These are phyloP conservation scores for Tuber calosporum DNA, from an alignment of 495 filamentous ascomycete genomes.

Conservation along the genomic window DNA sequence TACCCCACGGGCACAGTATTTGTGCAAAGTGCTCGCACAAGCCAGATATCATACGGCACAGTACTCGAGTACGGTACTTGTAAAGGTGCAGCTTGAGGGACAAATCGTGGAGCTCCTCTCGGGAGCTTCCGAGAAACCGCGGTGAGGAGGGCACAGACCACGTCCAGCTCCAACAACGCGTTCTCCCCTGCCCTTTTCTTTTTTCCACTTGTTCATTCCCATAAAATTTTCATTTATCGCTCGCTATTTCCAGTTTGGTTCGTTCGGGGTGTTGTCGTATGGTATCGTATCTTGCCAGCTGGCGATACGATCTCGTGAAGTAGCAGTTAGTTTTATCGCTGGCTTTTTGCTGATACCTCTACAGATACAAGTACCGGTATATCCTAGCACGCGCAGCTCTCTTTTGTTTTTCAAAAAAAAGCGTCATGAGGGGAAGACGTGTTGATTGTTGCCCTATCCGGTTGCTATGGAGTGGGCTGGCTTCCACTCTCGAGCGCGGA, in stretches of 20 bases:
- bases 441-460: not conserved
- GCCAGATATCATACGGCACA: too few relatives aligned
- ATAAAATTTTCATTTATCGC: not conserved
- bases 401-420: not conserved
- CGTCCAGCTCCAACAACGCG: not conserved
- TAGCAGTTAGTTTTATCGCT: not conserved
- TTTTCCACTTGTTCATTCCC: not conserved
- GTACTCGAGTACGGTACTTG: too few relatives aligned
- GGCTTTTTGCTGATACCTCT: not conserved
- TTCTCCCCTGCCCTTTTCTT: not conserved
- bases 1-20: not conserved
- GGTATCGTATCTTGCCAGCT: not conserved
- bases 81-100: not conserved
- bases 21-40: too few relatives aligned
- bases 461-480: not conserved
- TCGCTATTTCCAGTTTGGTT: not conserved
- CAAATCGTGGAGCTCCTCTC: conserved; percentile 1
- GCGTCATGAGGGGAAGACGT: not conserved
- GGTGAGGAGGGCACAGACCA: not conserved
- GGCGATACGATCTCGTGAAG: not conserved
- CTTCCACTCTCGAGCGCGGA: not conserved
- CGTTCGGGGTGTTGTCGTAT: not conserved
- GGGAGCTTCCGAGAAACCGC: not conserved
- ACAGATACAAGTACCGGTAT: not conserved
- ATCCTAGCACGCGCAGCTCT: not conserved